phyloP scores from a whole-genome alignment of 805 yeast species.

The Schizosaccharomyces osmophilus region DNA sequence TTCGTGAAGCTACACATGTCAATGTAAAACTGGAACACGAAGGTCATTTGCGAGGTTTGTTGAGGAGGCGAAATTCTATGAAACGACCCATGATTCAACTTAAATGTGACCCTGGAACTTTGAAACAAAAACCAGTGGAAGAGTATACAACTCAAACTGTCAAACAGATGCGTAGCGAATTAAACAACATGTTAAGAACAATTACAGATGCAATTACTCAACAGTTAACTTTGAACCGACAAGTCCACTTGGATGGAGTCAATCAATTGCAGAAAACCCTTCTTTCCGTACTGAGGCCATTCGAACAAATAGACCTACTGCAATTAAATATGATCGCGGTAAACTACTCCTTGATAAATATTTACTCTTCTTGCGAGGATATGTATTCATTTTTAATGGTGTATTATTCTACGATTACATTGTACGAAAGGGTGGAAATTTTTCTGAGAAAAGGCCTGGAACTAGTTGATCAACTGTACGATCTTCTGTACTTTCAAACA shows the following conservation, averaged over 20 bases:
- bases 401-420: too few relatives aligned
- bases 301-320: background rate
- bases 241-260: background rate
- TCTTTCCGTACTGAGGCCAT: background rate
- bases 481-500: too few relatives aligned
- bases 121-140: background rate
- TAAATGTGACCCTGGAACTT: background rate
- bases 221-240: background rate
- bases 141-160: background rate
- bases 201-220: background rate
- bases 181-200: background rate
- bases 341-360: background rate
- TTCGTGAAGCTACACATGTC: background rate
- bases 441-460: too few relatives aligned
- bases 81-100: background rate
- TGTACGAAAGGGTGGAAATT: too few relatives aligned
- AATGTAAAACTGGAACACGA: background rate
- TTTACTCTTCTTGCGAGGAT: background rate
- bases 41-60: background rate
- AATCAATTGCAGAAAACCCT: background rate
- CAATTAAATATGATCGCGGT: background rate
- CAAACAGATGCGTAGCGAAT: background rate
- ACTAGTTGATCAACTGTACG: too few relatives aligned
- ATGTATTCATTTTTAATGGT: too few relatives aligned
- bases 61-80: background rate